These are phyloP conservation scores for Rhodofomes roseus DNA, from an alignment of 1,284 basidiomycete genomes.

Conservation along the genomic window DNA sequence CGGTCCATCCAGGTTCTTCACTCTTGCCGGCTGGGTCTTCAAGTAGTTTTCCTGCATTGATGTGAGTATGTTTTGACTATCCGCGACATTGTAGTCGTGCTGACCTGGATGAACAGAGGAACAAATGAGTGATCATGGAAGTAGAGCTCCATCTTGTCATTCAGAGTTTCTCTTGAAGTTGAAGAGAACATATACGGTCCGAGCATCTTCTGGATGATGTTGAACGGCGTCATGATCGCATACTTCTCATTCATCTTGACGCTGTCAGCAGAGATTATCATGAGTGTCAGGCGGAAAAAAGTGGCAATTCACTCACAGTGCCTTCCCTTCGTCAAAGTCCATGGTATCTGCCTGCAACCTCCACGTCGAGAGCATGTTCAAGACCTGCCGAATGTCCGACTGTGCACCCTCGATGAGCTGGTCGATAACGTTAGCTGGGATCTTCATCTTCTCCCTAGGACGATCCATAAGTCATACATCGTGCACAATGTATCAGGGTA, in stretches of 20 bases:
- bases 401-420: constrained; percentile 87
- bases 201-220: constrained; percentile 80
- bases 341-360: constrained; percentile 75
- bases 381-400: constrained; percentile 93
- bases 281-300: neutral
- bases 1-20: constrained; percentile 57
- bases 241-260: constrained; percentile 91
- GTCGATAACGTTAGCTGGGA: constrained; percentile 88
- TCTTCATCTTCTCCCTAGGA: constrained; percentile 88
- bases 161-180: constrained; percentile 78
- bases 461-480: neutral
- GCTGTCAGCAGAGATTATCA: constrained; percentile 37
- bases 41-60: constrained; percentile 83
- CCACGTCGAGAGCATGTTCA: constrained; percentile 99
- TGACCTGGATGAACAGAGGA: constrained; percentile 90
- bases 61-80: neutral
- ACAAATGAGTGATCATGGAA: constrained; percentile 95
- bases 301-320: constrained; percentile 58
- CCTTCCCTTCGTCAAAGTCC: constrained; percentile 89
- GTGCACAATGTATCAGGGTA: neutral
- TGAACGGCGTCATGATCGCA: constrained; percentile 87
- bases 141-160: constrained; percentile 94
- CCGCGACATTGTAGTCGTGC: neutral
- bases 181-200: constrained; percentile 88
- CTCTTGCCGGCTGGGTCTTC: constrained; percentile 71